Evolutionary conservation across 108 stramenopile genomes (phyloP), one percentile per base, ranked within the genome.

Genomic region (Fragilaria radians): DNA sequence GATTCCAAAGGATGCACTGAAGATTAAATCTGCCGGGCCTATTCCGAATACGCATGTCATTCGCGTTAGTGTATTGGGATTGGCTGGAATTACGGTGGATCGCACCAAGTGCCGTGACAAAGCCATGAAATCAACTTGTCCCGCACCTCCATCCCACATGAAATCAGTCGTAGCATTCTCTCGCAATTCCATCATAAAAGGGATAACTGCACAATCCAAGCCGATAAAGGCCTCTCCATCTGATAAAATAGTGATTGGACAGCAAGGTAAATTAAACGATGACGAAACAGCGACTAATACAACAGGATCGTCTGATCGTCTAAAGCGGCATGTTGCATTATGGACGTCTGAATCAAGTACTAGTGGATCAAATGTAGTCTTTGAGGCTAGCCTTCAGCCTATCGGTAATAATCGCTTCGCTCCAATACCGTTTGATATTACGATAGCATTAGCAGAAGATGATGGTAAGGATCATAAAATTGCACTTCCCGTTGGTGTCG

Each of bases 31-130:
- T n/a, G n/a, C n/a, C n/a, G n/a, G n/a, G n/a, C n/a, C n/a, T 42
- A 14, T 42, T 42, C 36, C 11, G 14, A 42, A 42, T 2, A 65
- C 53, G 7, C 62, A 70, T 30, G 26, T 63, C 3, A 46, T 65
- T 22, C 49, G 61, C 9, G 27, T 65, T 14, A 65, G 21, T 1
- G 52, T 71, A 9, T 23, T 71, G 5, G 70, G 70, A 24, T 27
- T 71, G 14, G 63, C 70, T 53, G 70, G 70, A 23, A 60, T 71
- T 18, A 52, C 32, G 3, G 70, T 71, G 1, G 52, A 71, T 57
- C 25, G 23, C 19, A 59, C 18, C 5, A n/a, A 65, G 21, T 32
- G 32, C 42, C 47, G 28, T 14, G 46, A 18, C 23, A 66, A 57
- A 22, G 25, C 30, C 26, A 32, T 33, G 28, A 0, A 48, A 3